Conservation (phyloP, 2,329 filamentous ascomycete species). For the Penicillium sp. region DNA sequence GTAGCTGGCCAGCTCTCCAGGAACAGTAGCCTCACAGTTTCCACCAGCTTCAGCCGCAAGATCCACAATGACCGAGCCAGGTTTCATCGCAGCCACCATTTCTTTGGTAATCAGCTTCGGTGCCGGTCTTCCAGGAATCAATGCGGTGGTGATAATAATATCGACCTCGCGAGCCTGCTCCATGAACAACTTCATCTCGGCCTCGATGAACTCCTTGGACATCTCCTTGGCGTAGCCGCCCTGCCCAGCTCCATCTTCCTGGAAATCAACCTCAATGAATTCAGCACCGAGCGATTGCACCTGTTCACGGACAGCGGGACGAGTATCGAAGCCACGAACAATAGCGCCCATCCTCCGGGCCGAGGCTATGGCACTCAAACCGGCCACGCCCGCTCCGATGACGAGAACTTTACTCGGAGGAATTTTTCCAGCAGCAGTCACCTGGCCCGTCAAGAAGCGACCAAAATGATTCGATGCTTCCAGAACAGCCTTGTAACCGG, state of each 20-base stretch:
- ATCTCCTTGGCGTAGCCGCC: slow-evolving; percentile 92
- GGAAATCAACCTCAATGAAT: slow-evolving; percentile 81
- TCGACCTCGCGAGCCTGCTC: slow-evolving; percentile 86
- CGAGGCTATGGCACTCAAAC: slow-evolving; percentile 83
- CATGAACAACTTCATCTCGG: slow-evolving; percentile 89
- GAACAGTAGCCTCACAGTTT: slow-evolving; percentile 80
- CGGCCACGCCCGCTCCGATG: slow-evolving; percentile 87
- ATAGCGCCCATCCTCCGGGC: slow-evolving; percentile 85
- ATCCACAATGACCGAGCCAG: slow-evolving; percentile 85
- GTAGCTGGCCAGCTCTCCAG: slow-evolving; percentile 69
- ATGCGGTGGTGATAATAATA: slow-evolving; percentile 89
- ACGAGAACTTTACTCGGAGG: slow-evolving; percentile 88
- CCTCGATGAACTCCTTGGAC: slow-evolving; percentile 90
- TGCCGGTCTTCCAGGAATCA: slow-evolving; percentile 81
- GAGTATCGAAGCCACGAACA: slow-evolving; percentile 87
- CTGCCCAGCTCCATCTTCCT: slow-evolving; percentile 81
- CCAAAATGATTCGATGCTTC: slow-evolving; percentile 90
- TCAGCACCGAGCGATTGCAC: slow-evolving; percentile 88
- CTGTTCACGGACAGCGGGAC: slow-evolving; percentile 82
- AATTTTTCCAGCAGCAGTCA: slow-evolving; percentile 87
- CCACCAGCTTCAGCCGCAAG: slow-evolving; percentile 84
- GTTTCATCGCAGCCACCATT: slow-evolving; percentile 84
- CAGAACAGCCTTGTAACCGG: slow-evolving; percentile 87
- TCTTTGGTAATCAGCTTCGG: slow-evolving; percentile 81
- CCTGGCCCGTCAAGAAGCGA: slow-evolving; percentile 83